A percentile compares a stretch with the other conserved stretches of the same genome.
These are phyloP conservation scores for Xylaria sp. DNA, from an alignment of 2,329 filamentous ascomycete species.

Conservation along the genomic window DNA sequence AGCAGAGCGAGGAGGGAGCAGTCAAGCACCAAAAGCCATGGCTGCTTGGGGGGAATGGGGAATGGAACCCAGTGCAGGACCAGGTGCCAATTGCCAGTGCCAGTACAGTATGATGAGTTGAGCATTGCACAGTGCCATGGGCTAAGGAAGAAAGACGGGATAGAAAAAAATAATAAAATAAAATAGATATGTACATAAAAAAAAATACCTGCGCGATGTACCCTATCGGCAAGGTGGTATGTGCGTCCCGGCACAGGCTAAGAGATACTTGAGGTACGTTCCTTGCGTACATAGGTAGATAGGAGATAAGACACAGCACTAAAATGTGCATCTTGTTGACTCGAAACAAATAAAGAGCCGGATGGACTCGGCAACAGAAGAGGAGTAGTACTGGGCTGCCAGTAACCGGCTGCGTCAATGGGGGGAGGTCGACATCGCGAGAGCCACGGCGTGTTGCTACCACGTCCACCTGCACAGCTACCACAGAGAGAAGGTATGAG, in stretches of 20 bases:
- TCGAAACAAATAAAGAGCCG: constrained; percentile 22
- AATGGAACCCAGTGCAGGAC: constrained; percentile 26
- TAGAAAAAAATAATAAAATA: constrained; percentile 10
- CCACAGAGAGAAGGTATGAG: background rate
- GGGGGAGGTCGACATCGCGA: constrained; percentile 23
- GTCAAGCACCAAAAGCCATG: constrained; percentile 24
- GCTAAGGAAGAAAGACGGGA: constrained; percentile 17
- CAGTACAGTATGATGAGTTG: constrained; percentile 15
- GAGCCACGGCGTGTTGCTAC: constrained; percentile 23
- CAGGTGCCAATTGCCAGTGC: constrained; percentile 17
- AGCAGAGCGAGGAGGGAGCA: constrained; percentile 18
- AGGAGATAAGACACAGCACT: constrained; percentile 1
- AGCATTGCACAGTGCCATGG: constrained; percentile 12
- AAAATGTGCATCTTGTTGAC: constrained; percentile 2
- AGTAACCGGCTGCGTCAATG: constrained; percentile 31
- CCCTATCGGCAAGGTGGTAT: constrained; percentile 29
- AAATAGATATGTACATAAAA: constrained; percentile 3
- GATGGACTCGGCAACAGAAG: constrained; percentile 22
- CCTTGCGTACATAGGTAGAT: constrained; percentile 13
- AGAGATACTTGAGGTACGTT: constrained; percentile 33
- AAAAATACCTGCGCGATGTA: constrained; percentile 31
- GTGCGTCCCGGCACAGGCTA: constrained; percentile 31
- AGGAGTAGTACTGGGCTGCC: constrained; percentile 31
- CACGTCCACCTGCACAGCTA: constrained; percentile 12
- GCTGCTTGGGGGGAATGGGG: constrained; percentile 30